Conservation (phyloP, 2,329 filamentous ascomycete species). For the Fusarium sp. region DNA sequence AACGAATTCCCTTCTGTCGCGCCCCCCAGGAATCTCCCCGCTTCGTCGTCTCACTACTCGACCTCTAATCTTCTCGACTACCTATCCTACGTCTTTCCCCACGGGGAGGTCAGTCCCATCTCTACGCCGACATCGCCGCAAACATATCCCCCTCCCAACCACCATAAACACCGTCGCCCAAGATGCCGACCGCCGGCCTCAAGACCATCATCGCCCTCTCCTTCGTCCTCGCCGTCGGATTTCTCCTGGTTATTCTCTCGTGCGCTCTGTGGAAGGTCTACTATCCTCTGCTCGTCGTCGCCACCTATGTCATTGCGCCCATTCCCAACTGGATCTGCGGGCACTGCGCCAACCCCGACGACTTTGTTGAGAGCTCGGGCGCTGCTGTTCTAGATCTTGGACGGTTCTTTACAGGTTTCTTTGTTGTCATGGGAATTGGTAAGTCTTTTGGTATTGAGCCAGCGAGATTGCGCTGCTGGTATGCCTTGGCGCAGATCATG, state of each 20-base stretch:
- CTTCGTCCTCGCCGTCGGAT: constrained; percentile 98
- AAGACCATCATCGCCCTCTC: constrained; percentile 99
- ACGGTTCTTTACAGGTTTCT: constrained; percentile 92
- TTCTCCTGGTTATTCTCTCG: constrained; percentile 98
- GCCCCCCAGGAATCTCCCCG: background rate
- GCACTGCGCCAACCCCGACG: constrained; percentile 91
- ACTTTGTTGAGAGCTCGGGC: constrained; percentile 90
- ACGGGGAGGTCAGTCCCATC: constrained; percentile 13
- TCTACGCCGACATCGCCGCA: constrained; percentile 26
- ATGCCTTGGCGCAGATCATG: background rate
- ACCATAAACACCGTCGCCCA: constrained; percentile 50
- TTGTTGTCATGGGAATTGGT: constrained; percentile 99
- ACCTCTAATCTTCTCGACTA: background rate
- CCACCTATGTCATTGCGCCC: constrained; percentile 93
- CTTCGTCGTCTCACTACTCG: background rate
- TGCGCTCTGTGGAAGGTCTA: constrained; percentile 96
- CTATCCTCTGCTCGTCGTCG: constrained; percentile 94
- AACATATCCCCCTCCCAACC: background rate
- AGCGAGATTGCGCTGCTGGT: background rate
- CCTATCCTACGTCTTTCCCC: constrained; percentile 10
- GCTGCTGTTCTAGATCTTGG: constrained; percentile 93
- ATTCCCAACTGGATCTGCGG: constrained; percentile 97
- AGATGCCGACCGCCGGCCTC: constrained; percentile 85
- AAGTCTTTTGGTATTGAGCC: constrained; percentile 57
- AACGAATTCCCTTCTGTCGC: constrained; percentile 20